Percentiles rank a stretch among this genome's conserved stretches.
phyloP scores from a whole-genome alignment of 768 basidiomycete species.

The Lentinula guzmanii region DNA sequence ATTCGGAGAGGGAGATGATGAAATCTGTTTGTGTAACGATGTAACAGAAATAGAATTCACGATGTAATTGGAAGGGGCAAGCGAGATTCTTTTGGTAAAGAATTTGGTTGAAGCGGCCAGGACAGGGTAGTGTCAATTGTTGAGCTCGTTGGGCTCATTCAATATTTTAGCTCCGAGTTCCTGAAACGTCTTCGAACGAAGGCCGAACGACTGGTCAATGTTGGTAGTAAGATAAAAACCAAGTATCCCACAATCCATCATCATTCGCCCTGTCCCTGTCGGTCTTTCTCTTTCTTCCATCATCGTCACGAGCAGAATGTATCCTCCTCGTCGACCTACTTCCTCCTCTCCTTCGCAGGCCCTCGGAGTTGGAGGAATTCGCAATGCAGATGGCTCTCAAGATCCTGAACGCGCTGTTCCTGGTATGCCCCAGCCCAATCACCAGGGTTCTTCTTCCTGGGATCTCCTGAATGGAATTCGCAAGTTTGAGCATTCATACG shows the following conservation, averaged over 20 bases:
- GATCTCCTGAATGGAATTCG: slow-evolving; percentile 42
- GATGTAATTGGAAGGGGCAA: too few species aligned
- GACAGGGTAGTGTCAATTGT: too few species aligned
- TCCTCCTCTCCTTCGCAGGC: slow-evolving; percentile 12
- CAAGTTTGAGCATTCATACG: slow-evolving; percentile 49
- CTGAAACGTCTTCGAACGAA: too few species aligned
- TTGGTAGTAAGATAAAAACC: background rate
- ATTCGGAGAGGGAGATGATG: too few species aligned
- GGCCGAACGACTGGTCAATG: background rate
- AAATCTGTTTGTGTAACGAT: too few species aligned
- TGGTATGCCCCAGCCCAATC: slow-evolving; percentile 2
- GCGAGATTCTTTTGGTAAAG: too few species aligned
- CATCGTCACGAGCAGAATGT: slow-evolving; percentile 6
- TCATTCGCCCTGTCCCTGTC: background rate
- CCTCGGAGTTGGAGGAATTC: background rate
- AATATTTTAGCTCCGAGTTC: too few species aligned
- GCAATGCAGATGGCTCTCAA: background rate
- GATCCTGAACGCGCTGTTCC: background rate
- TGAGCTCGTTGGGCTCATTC: too few species aligned
- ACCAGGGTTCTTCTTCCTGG: slow-evolving; percentile 35
- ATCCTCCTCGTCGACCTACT: slow-evolving; percentile 13
- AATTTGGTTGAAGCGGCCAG: too few species aligned
- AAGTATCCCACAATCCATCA: background rate
- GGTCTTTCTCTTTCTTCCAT: background rate
- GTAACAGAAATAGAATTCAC: too few species aligned